Evolutionary conservation across 2,329 filamentous ascomycete genomes (phyloP), one percentile per base, ranked within the genome.

Genomic region (Herpotrichia juniperi): DNA sequence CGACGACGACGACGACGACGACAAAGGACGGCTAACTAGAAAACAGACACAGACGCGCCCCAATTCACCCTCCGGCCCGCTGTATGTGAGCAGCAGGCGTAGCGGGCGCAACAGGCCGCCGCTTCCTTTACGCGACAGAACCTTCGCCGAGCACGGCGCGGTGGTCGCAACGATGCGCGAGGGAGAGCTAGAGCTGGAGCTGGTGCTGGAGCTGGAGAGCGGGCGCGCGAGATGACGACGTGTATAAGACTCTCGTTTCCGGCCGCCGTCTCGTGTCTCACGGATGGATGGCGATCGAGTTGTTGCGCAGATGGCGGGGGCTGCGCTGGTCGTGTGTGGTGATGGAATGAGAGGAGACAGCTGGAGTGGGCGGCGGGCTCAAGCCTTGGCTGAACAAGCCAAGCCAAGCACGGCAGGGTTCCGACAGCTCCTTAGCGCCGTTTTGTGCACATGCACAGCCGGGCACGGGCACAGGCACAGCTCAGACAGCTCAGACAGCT

Each of bases 1-100:
- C 44, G 40, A 12, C 19, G 21, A 37, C 22, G n/a, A n/a, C n/a
- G n/a, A n/a, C n/a, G n/a, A n/a, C 34, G 31, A 34, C 31, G 12
- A 4, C n/a, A 22, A 19, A 6, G 24, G 25, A 44, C 28, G 14
- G 42, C 19, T 48, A 53, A 19, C 50, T 53, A 53, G 45, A 48
- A 54, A 43, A 39, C 49, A 46, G 43, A n/a, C n/a, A n/a, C n/a
- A n/a, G n/a, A n/a, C n/a, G 50, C 50, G 53, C 50, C 42, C 44
- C 40, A 35, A 30, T n/a, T 43, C 50, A 44, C 47, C 35, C 31
- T 21, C 37, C n/a, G 7, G 22, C 37, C 21, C 37, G 37, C 37
- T 40, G 19, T 7, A 21, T 9, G 39, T 25, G 14, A 8, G 39
- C 3, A 16, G 39, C 19, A 5, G 40, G 24, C n/a, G 40, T 16